These are phyloP conservation scores for Rhizoctonia solani DNA, from an alignment of 1,284 basidiomycete species.

Conservation along the genomic window DNA sequence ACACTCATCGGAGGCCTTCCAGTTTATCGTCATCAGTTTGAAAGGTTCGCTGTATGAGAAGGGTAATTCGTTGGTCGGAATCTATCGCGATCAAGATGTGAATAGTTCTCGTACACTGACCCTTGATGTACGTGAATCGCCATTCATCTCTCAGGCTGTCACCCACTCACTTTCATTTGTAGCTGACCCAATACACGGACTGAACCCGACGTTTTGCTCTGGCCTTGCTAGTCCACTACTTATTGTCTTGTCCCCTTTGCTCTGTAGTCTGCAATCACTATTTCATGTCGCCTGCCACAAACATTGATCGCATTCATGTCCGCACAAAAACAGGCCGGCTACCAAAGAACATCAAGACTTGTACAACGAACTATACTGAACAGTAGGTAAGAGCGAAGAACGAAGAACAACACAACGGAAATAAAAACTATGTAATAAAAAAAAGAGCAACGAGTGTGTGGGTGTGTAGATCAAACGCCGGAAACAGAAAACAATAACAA, in stretches of 20 bases:
- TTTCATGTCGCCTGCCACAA: not conserved
- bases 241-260: not conserved
- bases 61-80: slow-evolving; percentile 89
- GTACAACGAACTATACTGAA: slow-evolving; percentile 27
- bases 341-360: not conserved
- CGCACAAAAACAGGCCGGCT: not conserved
- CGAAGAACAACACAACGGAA: not conserved
- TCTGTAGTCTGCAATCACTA: not conserved
- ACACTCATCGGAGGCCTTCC: slow-evolving; percentile 80
- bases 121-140: slow-evolving; percentile 72
- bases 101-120: slow-evolving; percentile 90
- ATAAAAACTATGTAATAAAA: slow-evolving; percentile 17
- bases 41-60: slow-evolving; percentile 91
- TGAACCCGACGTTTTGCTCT: not conserved
- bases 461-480: not conserved
- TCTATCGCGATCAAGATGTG: slow-evolving; percentile 90
- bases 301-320: slow-evolving; percentile 14
- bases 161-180: not conserved
- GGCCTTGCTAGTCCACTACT: not conserved
- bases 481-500: not conserved
- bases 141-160: not conserved
- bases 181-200: slow-evolving; percentile 36
- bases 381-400: slow-evolving; percentile 10
- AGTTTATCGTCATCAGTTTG: slow-evolving; percentile 97
- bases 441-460: not conserved